Evolutionary conservation across 2,329 filamentous ascomycete species (phyloP).

Genomic region (Apiospora rasikravindrae): DNA sequence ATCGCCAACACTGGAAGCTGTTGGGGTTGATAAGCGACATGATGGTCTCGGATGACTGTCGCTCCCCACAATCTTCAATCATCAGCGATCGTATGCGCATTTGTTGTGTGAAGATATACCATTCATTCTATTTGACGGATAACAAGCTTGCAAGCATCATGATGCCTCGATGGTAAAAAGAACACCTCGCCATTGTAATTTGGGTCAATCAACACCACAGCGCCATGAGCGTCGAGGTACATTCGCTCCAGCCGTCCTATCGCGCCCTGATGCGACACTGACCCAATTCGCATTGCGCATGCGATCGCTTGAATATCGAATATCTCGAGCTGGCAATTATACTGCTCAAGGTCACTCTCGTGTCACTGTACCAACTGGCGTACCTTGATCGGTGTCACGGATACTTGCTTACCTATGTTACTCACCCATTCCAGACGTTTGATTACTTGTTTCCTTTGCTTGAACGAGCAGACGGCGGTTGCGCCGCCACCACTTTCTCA

Average conservation of each 20-base stretch:
- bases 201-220: not conserved
- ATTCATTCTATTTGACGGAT: not conserved
- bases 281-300: not conserved
- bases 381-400: not conserved
- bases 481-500: not conserved
- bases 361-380: not conserved
- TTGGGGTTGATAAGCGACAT: constrained; percentile 11
- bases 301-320: not conserved
- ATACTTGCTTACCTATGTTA: not conserved
- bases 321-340: not conserved
- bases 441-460: not conserved
- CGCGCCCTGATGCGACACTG: not conserved
- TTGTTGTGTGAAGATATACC: not conserved
- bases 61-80: not conserved
- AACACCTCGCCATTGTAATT: not conserved
- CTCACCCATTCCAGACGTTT: not conserved
- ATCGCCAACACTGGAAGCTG: not conserved
- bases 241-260: not conserved
- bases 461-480: not conserved
- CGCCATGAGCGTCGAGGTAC: not conserved
- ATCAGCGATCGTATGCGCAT: not conserved
- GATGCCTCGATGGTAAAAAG: not conserved
- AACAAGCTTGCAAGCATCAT: not conserved
- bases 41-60: not conserved
- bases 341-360: not conserved